Base-by-base conservation (phyloP, 2,329 filamentous ascomycete species). In the Pseudogymnoascus sp. region DNA sequence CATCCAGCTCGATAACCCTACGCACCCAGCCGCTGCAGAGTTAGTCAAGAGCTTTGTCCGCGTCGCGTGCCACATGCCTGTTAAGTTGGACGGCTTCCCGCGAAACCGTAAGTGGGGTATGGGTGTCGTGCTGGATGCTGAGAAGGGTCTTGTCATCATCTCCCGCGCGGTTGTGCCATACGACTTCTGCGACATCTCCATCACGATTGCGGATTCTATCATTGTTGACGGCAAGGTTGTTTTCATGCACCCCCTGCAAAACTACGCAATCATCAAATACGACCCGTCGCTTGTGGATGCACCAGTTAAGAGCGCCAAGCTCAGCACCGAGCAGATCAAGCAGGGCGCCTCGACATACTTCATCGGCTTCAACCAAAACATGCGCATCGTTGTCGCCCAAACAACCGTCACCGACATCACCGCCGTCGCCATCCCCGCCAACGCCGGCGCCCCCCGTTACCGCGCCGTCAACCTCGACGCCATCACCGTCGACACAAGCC, bases 51-150 rank as follows among this genome's bases (percentile, higher is more conserved):
- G 93, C 73, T 97, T 99, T 73, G 93, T 99, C 26, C 89, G 95
- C 40, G 89, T 99, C 63, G 88, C 90, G 67, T 96, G 93, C 70
- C 90, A 88, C 23, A 93, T 99, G 88, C 95, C 95, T 0, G 80
- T 99, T 66, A 97, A 97, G 80, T 83, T 99, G 8, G 95, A 99
- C 74, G 95, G 95, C n/a, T 99, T 96, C 74, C 96, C 95, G 5
- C 91, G 95, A 75, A 91, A 95, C 68, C 84, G 92, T 60, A 95
- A 96, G 77, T 95, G 92, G 78, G 95, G 95, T 0, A 97, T 96
- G 81, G 95, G 95, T 40, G 79, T 99, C 39, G 93, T 99, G n/a
- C 90, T 99, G 66, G 95, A 99, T 76, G 95, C 96, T 0, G 91
- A 96, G 66, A 93, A 97, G 78, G 95, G 95, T 16, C 82, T 99